These are phyloP conservation scores for Vitis hybrid DNA, from an alignment of 177 flowering plant species.

Conservation along the genomic window DNA sequence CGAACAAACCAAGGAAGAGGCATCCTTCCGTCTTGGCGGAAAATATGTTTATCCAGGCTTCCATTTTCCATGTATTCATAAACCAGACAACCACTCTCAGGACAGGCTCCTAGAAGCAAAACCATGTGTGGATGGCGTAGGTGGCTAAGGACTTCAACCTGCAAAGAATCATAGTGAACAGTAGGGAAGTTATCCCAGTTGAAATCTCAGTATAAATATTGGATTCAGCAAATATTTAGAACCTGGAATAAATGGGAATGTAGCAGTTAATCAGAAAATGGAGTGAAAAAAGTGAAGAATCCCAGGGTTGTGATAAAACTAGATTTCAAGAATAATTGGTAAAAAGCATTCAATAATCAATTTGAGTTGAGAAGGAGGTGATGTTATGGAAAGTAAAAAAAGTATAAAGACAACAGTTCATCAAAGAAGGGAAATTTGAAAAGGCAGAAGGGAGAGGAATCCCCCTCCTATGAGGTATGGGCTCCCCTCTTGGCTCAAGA, in stretches of 20 bases:
- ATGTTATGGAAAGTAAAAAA: no score
- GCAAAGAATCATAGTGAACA: slow-evolving; percentile 13
- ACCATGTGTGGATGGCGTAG: slow-evolving; percentile 80
- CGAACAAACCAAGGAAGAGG: slow-evolving; percentile 84
- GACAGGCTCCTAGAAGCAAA: slow-evolving; percentile 89
- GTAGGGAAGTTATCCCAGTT: slow-evolving; percentile 4
- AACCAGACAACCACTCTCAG: slow-evolving; percentile 76
- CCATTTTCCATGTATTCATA: slow-evolving; percentile 94
- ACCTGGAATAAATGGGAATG: background rate
- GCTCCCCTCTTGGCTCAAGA: no score
- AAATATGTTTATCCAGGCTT: slow-evolving; percentile 67
- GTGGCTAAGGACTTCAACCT: slow-evolving; percentile 85
- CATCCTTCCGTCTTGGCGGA: slow-evolving; percentile 34
- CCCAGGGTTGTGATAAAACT: no score
- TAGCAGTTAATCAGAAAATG: slow-evolving; percentile 4
- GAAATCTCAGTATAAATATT: background rate
- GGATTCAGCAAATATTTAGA: no score
- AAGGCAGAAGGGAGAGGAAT: no score
- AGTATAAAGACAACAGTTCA: no score
- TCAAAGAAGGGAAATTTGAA: no score
- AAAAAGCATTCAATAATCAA: no score
- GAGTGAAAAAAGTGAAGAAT: background rate
- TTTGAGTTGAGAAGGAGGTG: no score
- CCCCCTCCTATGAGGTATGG: no score
- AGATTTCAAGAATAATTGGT: no score